phyloP scores from a whole-genome alignment of 768 basidiomycete genomes.

The Agaricus subrufescens region DNA sequence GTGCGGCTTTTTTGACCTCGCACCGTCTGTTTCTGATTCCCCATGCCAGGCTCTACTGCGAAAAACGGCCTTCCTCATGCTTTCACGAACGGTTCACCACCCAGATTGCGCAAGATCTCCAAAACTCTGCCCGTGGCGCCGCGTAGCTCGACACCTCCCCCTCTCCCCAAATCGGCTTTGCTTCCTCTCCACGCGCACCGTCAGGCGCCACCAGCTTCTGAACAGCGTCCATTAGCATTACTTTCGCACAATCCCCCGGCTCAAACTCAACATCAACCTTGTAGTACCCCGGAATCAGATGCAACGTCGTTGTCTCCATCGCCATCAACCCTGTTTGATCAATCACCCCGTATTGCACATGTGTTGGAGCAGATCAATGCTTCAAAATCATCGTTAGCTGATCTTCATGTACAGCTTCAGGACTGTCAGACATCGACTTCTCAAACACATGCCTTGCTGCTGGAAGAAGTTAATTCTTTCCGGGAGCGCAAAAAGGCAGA shows the following conservation, averaged over 20 bases:
- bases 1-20: slow-evolving; percentile 31
- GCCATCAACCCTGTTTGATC: slow-evolving; percentile 48
- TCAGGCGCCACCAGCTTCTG: slow-evolving; percentile 24
- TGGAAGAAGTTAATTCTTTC: slow-evolving; percentile 66
- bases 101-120: slow-evolving; percentile 47
- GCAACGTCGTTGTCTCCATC: slow-evolving; percentile 28
- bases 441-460: slow-evolving; percentile 61
- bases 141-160: slow-evolving; percentile 75
- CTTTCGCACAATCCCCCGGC: slow-evolving; percentile 22
- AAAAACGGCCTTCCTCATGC: slow-evolving; percentile 42
- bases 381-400: slow-evolving; percentile 56
- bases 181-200: slow-evolving; percentile 70
- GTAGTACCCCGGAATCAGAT: slow-evolving; percentile 21
- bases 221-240: slow-evolving; percentile 23
- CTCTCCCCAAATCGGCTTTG: slow-evolving; percentile 77
- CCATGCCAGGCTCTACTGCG: slow-evolving; percentile 41
- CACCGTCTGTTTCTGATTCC: slow-evolving; percentile 5
- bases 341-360: slow-evolving; percentile 68
- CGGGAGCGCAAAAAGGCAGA: slow-evolving; percentile 78
- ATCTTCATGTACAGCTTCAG: slow-evolving; percentile 64
- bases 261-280: slow-evolving; percentile 15
- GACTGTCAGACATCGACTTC: slow-evolving; percentile 54
- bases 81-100: slow-evolving; percentile 44
- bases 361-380: slow-evolving; percentile 68
- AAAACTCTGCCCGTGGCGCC: slow-evolving; percentile 29